phyloP scores from a whole-genome alignment of 2,329 filamentous ascomycete species.

The Penicillium sp. region DNA sequence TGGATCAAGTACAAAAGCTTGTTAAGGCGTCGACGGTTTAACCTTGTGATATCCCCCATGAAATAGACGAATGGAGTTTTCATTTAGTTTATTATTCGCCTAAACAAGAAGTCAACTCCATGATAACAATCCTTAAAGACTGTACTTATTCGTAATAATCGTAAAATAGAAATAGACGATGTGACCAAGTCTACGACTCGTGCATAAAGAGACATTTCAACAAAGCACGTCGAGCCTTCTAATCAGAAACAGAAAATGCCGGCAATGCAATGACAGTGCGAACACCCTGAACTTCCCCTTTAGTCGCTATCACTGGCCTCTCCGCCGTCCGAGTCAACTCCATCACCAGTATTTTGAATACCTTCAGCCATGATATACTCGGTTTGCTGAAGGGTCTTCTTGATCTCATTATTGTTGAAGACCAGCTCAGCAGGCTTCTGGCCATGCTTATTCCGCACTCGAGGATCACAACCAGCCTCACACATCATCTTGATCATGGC shows the following conservation, averaged over 20 bases:
- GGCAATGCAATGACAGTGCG: background rate
- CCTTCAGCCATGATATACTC: slow-evolving; percentile 43
- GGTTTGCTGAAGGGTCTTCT: slow-evolving; percentile 35
- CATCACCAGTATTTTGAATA: slow-evolving; percentile 28
- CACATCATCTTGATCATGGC: slow-evolving; percentile 45
- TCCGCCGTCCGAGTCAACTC: slow-evolving; percentile 30
- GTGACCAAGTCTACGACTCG: slow-evolving; percentile 13
- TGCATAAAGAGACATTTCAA: slow-evolving; percentile 8
- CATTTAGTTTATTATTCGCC: background rate
- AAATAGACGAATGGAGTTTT: slow-evolving; percentile 9
- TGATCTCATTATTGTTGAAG: slow-evolving; percentile 37
- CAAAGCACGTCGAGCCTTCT: background rate
- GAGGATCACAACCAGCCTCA: slow-evolving; percentile 42
- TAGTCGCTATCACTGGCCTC: slow-evolving; percentile 39
- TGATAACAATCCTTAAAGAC: background rate
- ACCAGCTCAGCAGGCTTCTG: slow-evolving; percentile 41
- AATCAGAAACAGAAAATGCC: background rate
- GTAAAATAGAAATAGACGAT: slow-evolving; percentile 10
- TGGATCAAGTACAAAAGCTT: slow-evolving; percentile 62
- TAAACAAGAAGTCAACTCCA: background rate
- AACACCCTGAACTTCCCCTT: background rate
- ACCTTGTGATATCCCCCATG: slow-evolving; percentile 3
- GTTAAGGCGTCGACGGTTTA: slow-evolving; percentile 39
- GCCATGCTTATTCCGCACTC: slow-evolving; percentile 41
- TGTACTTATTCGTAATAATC: slow-evolving; percentile 16